These are phyloP conservation scores for Nitzschia palea DNA, from an alignment of 108 stramenopile genomes.

Conservation along the genomic window DNA sequence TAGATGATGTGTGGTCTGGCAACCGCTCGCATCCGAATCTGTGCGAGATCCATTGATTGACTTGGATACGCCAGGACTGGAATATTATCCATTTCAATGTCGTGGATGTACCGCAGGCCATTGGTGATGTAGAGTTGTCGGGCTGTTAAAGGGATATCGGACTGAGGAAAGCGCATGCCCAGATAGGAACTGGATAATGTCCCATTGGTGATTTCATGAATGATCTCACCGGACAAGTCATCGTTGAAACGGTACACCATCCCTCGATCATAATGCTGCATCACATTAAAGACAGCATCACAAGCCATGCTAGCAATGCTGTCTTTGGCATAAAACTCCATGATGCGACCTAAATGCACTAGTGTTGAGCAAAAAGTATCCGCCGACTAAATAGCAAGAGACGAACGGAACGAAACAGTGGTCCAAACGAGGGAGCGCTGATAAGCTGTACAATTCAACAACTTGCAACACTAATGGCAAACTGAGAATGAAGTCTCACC, in stretches of 20 bases:
- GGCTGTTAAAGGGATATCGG: conserved; percentile 22
- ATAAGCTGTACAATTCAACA: too few species aligned
- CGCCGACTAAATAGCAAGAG: not conserved
- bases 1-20: conserved; percentile 25
- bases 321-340: conserved; percentile 24
- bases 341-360: conserved; percentile 6
- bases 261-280: conserved; percentile 23
- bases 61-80: not conserved
- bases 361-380: conserved; percentile 2
- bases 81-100: conserved; percentile 8
- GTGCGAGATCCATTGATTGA: conserved; percentile 8
- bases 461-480: too few species aligned
- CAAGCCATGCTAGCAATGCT: conserved; percentile 15
- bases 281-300: conserved; percentile 19
- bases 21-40: conserved; percentile 20
- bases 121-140: conserved; percentile 25
- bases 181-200: not conserved
- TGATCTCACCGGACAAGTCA: conserved; percentile 29
- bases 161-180: conserved; percentile 22
- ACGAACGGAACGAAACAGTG: too few species aligned
- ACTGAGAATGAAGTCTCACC: not conserved
- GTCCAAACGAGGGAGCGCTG: too few species aligned
- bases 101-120: conserved; percentile 25
- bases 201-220: conserved; percentile 24
- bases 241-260: conserved; percentile 34